Conservation (phyloP, 2,329 filamentous ascomycete species). For the Phyllosticta paracitricarpa region DNA sequence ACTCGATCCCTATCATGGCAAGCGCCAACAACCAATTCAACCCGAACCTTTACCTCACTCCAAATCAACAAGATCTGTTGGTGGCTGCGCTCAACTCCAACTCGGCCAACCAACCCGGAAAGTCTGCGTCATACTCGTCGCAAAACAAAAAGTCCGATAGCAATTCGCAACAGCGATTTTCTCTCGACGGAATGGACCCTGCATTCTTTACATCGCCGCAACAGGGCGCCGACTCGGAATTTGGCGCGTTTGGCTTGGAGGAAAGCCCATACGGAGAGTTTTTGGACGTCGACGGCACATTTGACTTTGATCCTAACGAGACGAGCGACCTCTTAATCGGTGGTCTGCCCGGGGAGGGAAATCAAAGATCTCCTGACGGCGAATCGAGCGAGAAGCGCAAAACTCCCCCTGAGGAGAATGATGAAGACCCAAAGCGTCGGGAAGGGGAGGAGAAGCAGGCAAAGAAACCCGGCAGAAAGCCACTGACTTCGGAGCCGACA, state of each 20-base stretch:
- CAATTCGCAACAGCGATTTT: slow-evolving; percentile 23
- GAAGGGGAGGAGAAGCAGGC: slow-evolving; percentile 76
- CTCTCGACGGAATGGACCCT: slow-evolving; percentile 24
- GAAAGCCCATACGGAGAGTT: slow-evolving; percentile 81
- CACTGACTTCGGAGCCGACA: slow-evolving; percentile 87
- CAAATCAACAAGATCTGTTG: slow-evolving; percentile 38
- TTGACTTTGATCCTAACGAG: slow-evolving; percentile 61
- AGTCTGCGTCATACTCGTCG: slow-evolving; percentile 11
- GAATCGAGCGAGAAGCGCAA: slow-evolving; percentile 55
- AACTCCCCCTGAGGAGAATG: slow-evolving; percentile 54
- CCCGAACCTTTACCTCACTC: slow-evolving; percentile 34
- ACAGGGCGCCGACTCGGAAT: slow-evolving; percentile 30
- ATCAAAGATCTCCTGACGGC: neutral
- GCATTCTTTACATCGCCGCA: slow-evolving; percentile 29
- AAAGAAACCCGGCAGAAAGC: slow-evolving; percentile 96
- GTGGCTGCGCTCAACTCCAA: slow-evolving; percentile 38
- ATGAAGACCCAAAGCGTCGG: slow-evolving; percentile 57
- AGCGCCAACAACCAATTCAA: slow-evolving; percentile 30
- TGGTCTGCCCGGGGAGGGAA: slow-evolving; percentile 57
- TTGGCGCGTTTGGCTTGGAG: slow-evolving; percentile 44
- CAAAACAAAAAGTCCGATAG: slow-evolving; percentile 12
- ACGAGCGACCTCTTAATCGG: slow-evolving; percentile 59
- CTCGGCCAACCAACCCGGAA: slow-evolving; percentile 24
- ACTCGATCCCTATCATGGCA: slow-evolving; percentile 19
- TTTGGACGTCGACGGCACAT: slow-evolving; percentile 62